Conservation (phyloP, 2,329 filamentous ascomycete genomes). For the Epichloe coenophiala region DNA sequence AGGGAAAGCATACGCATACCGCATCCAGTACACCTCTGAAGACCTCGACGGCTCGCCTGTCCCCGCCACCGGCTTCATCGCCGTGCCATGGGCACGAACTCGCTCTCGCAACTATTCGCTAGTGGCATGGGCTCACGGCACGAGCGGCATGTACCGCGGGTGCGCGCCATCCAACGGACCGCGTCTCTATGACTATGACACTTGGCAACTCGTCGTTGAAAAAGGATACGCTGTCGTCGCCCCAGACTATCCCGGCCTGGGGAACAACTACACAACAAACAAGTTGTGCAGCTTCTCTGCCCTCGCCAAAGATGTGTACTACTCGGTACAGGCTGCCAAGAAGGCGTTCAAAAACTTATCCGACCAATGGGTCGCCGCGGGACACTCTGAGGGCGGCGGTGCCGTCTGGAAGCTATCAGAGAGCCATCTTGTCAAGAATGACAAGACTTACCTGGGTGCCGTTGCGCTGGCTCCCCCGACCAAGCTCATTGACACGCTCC, state of each 20-base stretch:
- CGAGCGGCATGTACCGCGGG: conserved; percentile 4
- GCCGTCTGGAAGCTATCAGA: conserved; percentile 11
- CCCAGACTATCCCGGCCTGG: conserved; percentile 12
- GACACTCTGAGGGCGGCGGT: conserved; percentile 6
- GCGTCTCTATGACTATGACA: conserved; percentile 4
- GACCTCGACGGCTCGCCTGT: conserved; percentile 7
- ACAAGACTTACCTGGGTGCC: conserved; percentile 7
- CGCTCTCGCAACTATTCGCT: neutral
- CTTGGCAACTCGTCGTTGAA: conserved; percentile 4
- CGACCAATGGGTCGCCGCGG: too few species aligned
- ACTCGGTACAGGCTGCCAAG: neutral
- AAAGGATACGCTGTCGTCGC: conserved; percentile 9
- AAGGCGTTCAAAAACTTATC: too few species aligned
- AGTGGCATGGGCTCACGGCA: conserved; percentile 8
- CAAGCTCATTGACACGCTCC: conserved; percentile 5
- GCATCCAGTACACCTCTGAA: conserved; percentile 10
- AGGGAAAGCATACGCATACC: conserved; percentile 7
- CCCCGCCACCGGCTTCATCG: conserved; percentile 9
- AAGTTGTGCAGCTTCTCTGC: conserved; percentile 8
- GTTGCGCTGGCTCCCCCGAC: conserved; percentile 9
- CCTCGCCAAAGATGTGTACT: conserved; percentile 9
- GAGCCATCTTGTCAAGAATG: conserved; percentile 4
- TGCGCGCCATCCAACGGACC: conserved; percentile 7
- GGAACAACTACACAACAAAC: conserved; percentile 10
- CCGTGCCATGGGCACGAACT: neutral